phyloP scores from a whole-genome alignment of 495 filamentous ascomycete genomes.

The Hypoxylon lienhwacheense region DNA sequence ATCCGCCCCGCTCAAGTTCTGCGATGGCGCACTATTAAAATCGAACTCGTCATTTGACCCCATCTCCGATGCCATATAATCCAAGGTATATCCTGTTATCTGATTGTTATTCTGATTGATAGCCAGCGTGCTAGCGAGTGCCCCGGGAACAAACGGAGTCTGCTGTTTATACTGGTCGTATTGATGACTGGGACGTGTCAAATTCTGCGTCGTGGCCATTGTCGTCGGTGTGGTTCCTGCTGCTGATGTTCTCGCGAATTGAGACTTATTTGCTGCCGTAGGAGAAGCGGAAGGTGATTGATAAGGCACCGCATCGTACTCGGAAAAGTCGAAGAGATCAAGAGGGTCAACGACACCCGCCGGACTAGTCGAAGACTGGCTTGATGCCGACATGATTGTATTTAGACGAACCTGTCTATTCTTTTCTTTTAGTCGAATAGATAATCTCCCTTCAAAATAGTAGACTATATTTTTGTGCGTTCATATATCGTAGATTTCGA shows the following conservation, averaged over 20 bases:
- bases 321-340: conserved; percentile 49
- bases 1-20: conserved; percentile 51
- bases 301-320: conserved; percentile 48
- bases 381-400: conserved; percentile 24
- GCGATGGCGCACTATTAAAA: conserved; percentile 59
- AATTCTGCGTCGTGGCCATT: conserved; percentile 53
- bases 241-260: conserved; percentile 44
- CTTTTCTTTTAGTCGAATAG: no score
- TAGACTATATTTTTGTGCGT: no score
- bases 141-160: conserved; percentile 81
- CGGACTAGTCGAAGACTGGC: conserved; percentile 43
- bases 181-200: conserved; percentile 83
- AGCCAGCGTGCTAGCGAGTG: conserved; percentile 67
- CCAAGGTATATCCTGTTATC: conserved; percentile 54
- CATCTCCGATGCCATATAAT: conserved; percentile 55
- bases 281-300: conserved; percentile 54
- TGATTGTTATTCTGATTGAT: conserved; percentile 61
- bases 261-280: conserved; percentile 40
- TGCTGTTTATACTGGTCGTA: conserved; percentile 92
- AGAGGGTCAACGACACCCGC: conserved; percentile 22
- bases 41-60: conserved; percentile 55
- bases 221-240: conserved; percentile 42
- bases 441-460: no score
- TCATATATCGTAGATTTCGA: no score
- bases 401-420: not conserved